A percentile compares a stretch with the other conserved stretches of the same genome.
Conservation (phyloP, 345 rosid species). For the Eucalyptus regnans region DNA sequence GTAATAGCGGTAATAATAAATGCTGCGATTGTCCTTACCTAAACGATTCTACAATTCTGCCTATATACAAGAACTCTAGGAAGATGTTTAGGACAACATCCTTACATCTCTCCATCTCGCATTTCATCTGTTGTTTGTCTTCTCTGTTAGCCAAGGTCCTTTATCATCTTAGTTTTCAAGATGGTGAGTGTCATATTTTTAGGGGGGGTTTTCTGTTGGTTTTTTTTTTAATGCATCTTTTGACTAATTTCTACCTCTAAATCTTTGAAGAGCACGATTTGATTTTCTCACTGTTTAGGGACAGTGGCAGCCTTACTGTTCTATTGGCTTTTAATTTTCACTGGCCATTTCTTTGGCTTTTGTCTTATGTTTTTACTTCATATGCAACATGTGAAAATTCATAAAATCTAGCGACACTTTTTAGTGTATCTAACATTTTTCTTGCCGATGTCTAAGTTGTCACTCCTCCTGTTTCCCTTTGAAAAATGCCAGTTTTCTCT, state of each 20-base stretch:
- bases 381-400: not conserved
- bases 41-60: not conserved
- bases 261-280: not conserved
- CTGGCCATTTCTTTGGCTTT: not conserved
- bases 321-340: not conserved
- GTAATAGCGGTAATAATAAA: not conserved
- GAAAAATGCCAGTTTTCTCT: not conserved
- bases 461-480: not conserved
- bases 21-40: not conserved
- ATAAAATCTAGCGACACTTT: not conserved
- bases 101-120: not conserved
- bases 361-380: not conserved
- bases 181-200: not conserved
- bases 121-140: not conserved
- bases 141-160: not conserved
- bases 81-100: not conserved
- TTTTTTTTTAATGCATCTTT: not conserved
- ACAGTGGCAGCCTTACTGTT: not conserved
- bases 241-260: not conserved
- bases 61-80: not conserved
- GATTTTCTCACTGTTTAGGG: not conserved
- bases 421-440: not conserved
- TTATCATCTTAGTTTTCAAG: not conserved
- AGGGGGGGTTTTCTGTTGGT: not conserved
- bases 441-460: not conserved